Evolutionary conservation across 352 stramenopile species (phyloP), one percentile per base, ranked within the genome.

Genomic region (Pythium scleroteichum): DNA sequence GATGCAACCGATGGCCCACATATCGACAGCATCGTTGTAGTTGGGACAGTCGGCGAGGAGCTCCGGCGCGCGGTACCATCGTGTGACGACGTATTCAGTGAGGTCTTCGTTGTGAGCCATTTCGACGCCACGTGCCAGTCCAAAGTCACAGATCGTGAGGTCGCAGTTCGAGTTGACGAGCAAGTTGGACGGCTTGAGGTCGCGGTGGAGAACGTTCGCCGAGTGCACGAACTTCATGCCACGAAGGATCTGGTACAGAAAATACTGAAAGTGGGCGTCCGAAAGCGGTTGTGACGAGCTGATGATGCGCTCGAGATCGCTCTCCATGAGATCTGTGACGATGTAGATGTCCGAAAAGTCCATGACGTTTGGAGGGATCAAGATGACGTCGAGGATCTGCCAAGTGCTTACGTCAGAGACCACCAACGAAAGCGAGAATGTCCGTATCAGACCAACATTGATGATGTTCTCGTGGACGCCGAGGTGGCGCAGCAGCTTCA

Each of bases 141-240:
- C 90, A 66, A 97, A 97, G 66, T 97, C 88, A 59, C 90, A 97
- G 45, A 97, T 76, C 73, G 96, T 97, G 53, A 97, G 75, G 64
- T 96, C 86, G 59, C 90, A 97, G 63, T 97, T 95, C 27, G 85
- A 94, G 67, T 97, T 98, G 53, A 99, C 89, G 33, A 99, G 78
- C 53, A 99, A 53, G 70, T 99, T 99, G 12, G 95, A 98, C 23
- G 96, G 97, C 73, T 99, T 99, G n/a, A 99, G 87, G 66, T 99
- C 97, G 35, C 97, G 81, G 68, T 99, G 96, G 40, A 98, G 85
- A 47, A 99, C 86, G 52, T 97, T 97, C n/a, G 90, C 82, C 51
- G 85, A 94, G 71, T 98, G 91, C 63, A 99, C 92, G 60, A 95
- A 98, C 66, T 97, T 96, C 13, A 98, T 75, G 9, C 91, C 94